Evolutionary conservation across 371 early-diverging fungal species (phyloP).

Genomic region (Actinomucor elegans): DNA sequence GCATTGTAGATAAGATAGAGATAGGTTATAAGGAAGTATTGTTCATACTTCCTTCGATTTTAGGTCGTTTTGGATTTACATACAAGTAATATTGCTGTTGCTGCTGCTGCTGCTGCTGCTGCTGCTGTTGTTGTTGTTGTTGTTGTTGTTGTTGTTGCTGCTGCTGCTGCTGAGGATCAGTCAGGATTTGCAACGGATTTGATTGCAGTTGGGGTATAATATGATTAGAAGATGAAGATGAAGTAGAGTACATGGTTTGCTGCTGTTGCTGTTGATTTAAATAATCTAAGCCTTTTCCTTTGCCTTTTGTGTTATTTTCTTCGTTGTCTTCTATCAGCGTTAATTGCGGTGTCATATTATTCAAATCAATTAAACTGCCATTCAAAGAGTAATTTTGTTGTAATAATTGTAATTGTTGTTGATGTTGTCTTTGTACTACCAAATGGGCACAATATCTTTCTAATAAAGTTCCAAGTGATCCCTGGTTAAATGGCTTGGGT

Average conservation of each 20-base stretch:
- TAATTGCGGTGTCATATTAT: conserved; percentile 11
- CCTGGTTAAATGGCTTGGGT: conserved; percentile 71
- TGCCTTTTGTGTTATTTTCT: conserved; percentile 4
- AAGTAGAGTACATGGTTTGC: neutral
- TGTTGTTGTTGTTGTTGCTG: neutral
- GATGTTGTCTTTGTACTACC: conserved; percentile 28
- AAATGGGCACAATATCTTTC: conserved; percentile 67
- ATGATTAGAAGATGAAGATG: neutral
- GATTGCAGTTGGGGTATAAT: neutral
- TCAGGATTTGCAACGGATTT: neutral
- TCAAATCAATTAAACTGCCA: conserved; percentile 3
- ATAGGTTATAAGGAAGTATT: neutral
- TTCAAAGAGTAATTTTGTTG: conserved; percentile 24
- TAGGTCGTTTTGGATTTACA: conserved; percentile 3
- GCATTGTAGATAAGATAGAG: too few relatives aligned
- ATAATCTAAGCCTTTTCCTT: conserved; percentile 1
- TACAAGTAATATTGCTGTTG: conserved; percentile 12
- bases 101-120: conserved; percentile 2
- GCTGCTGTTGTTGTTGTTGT: neutral
- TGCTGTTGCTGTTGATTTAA: conserved; percentile 1
- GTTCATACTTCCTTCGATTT: neutral
- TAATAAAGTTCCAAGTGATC: conserved; percentile 51
- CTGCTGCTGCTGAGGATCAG: neutral
- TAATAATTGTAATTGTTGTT: conserved; percentile 20
- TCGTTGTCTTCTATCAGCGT: conserved; percentile 13